Evolutionary conservation across 768 basidiomycete species (phyloP), one percentile per base, ranked within the genome.

Genomic region (Podaxis sp.): DNA sequence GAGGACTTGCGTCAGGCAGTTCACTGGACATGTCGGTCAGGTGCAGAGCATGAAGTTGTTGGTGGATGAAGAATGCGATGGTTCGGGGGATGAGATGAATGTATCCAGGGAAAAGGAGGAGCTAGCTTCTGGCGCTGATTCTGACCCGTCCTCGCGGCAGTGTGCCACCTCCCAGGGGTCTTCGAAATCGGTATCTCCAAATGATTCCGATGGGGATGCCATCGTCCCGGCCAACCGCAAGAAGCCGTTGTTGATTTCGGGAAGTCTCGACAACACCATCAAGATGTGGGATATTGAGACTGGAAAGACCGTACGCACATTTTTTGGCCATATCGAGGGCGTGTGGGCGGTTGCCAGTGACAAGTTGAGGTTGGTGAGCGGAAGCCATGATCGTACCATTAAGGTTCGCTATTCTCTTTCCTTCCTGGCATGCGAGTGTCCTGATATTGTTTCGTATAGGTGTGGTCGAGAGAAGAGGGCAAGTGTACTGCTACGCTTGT

Each of bases 241-340:
- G 69, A 87, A 84, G 65, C 89, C 91, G 7, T 75, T 96, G 22
- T 82, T 99, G 60, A 86, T 97, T 64, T 93, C 95, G 3, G 95
- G 93, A 2, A 90, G 90, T 69, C 79, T 97, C 67, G 96, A 99
- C 72, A 97, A 98, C 71, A 98, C 96, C 33, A 89, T 99, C 77
- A 95, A 93, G 73, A 70, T 96, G 46, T 99, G 97, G 97, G 95
- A 99, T 70, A 86, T 99, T 28, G 93, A 96, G 68, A 85, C 88
- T 1, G 94, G 90, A 44, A 86, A 88, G 69, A 82, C 87, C 24
- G 77, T 84, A 53, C 81, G 85, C 69, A 98, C 97, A 46, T 83
- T 96, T 65, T 99, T 99, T 73, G 97, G 96, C 1, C 96, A 98
- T 73, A 95, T 99, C 68, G 97, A 99, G 72, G 97, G 97, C 58